Percentiles rank a stretch among this genome's conserved stretches.
phyloP scores from a whole-genome alignment of 1,139 yeast genomes.

The Suhomyces terraborum region DNA sequence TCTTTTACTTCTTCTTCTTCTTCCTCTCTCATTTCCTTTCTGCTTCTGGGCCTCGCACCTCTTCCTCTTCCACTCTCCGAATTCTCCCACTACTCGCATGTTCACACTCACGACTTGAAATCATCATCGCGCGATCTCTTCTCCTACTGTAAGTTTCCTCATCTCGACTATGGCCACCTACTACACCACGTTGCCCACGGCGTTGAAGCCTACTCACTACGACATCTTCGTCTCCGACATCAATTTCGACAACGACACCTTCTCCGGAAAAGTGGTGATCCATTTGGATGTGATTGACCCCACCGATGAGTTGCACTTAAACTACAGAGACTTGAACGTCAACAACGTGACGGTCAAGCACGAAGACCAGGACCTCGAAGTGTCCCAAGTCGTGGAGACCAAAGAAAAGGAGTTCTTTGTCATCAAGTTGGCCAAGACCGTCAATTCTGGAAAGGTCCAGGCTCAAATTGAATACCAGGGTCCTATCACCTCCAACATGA shows the following conservation, averaged over 20 bases:
- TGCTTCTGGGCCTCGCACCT: no score
- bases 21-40: no score
- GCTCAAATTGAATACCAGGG: constrained; percentile 49
- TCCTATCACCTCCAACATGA: constrained; percentile 66
- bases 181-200: constrained; percentile 47
- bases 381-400: constrained; percentile 25
- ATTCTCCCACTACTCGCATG: no score
- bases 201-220: constrained; percentile 47
- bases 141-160: neutral
- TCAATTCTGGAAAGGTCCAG: constrained; percentile 18
- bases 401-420: constrained; percentile 32
- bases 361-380: constrained; percentile 6
- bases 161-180: constrained; percentile 13
- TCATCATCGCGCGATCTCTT: neutral
- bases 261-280: constrained; percentile 45
- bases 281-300: constrained; percentile 33
- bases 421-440: constrained; percentile 21
- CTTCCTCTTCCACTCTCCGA: no score
- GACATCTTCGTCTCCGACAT: constrained; percentile 41
- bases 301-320: constrained; percentile 44
- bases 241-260: constrained; percentile 35
- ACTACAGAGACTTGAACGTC: constrained; percentile 40
- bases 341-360: constrained; percentile 17
- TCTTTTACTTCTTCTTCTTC: no score
- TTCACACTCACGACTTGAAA: neutral